Percentiles rank a stretch among this genome's conserved stretches.
phyloP scores from a whole-genome alignment of 805 yeast genomes.

The Cyberlindnera euphorbiae region DNA sequence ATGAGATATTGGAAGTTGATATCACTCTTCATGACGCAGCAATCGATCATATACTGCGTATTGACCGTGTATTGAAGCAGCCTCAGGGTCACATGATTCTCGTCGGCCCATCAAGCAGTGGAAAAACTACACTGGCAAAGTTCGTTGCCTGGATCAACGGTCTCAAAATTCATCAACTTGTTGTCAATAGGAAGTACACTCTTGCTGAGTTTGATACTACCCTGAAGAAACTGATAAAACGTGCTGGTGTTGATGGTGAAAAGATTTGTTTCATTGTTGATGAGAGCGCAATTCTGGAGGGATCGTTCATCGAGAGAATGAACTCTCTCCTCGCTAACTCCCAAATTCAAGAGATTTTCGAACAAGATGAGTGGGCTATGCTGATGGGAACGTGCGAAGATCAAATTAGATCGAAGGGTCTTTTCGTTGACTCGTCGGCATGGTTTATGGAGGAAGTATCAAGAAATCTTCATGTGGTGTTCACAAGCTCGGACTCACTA shows the following conservation, averaged over 20 bases:
- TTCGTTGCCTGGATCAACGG: slow-evolving; percentile 95
- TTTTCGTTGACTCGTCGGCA: slow-evolving; percentile 58
- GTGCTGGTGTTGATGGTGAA: slow-evolving; percentile 52
- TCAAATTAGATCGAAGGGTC: slow-evolving; percentile 54
- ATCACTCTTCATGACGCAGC: slow-evolving; percentile 65
- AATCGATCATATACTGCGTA: slow-evolving; percentile 67
- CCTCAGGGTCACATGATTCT: slow-evolving; percentile 88
- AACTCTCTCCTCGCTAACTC: slow-evolving; percentile 91
- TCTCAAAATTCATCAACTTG: slow-evolving; percentile 51
- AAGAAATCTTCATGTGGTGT: slow-evolving; percentile 73
- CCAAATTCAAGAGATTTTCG: slow-evolving; percentile 86
- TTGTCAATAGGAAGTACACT: slow-evolving; percentile 48
- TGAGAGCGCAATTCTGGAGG: slow-evolving; percentile 70
- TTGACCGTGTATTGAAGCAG: slow-evolving; percentile 78
- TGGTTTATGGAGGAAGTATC: slow-evolving; percentile 75
- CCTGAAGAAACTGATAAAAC: slow-evolving; percentile 47
- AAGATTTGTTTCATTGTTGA: slow-evolving; percentile 70
- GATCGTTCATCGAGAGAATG: slow-evolving; percentile 85
- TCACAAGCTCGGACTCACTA: slow-evolving; percentile 41
- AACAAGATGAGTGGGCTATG: slow-evolving; percentile 57
- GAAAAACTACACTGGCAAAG: slow-evolving; percentile 67
- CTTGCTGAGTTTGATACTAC: slow-evolving; percentile 64
- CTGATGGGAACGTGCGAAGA: slow-evolving; percentile 53
- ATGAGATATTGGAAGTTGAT: slow-evolving; percentile 64
- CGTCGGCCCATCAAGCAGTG: slow-evolving; percentile 79